Evolutionary conservation across 306 rosid genomes (phyloP).

Genomic region (Inga oerstediana): DNA sequence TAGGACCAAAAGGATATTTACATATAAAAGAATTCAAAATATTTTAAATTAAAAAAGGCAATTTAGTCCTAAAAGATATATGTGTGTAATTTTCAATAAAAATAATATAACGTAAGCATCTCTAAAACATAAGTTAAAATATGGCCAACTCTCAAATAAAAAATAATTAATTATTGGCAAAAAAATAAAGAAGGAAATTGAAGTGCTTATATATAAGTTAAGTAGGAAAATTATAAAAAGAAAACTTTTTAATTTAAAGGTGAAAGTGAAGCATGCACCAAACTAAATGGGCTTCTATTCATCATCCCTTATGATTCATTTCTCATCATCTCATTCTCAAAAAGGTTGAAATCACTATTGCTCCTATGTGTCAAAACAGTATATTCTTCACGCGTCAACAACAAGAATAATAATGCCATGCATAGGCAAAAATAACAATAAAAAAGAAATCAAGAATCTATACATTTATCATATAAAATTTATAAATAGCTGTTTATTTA

Average conservation of each 20-base stretch:
- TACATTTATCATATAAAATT: neutral
- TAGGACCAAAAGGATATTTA: neutral
- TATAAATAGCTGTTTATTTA: neutral
- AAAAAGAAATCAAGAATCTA: neutral
- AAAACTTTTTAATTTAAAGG: neutral
- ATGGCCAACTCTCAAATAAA: neutral
- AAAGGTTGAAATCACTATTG: neutral
- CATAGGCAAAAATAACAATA: too few species aligned
- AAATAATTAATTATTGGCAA: neutral
- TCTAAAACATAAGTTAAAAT: neutral
- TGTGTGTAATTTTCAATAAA: neutral
- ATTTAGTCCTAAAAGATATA: neutral
- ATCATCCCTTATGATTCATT: constrained; percentile 38
- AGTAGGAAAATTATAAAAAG: neutral
- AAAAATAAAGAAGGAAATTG: neutral
- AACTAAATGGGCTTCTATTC: constrained; percentile 39
- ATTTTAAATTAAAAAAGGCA: too few species aligned
- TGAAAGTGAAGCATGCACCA: constrained; percentile 39
- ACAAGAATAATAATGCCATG: neutral
- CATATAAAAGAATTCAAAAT: neutral
- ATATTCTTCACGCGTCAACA: neutral
- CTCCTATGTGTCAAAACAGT: neutral
- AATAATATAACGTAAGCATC: neutral
- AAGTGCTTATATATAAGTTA: neutral
- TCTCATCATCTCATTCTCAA: constrained; percentile 12